Base-by-base conservation (phyloP, 2,329 filamentous ascomycete species). In the Davidsoniella australis region DNA sequence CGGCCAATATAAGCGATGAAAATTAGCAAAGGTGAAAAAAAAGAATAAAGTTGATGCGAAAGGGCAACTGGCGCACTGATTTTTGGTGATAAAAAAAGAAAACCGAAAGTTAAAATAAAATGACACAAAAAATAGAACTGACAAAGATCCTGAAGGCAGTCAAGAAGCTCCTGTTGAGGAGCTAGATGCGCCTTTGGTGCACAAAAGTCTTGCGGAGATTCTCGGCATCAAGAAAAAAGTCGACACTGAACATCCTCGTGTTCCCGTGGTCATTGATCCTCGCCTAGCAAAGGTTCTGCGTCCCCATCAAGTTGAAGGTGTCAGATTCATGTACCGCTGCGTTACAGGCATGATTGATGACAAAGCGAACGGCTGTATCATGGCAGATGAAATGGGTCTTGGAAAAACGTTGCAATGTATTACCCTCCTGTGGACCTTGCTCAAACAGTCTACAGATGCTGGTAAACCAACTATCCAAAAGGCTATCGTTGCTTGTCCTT, bases 301-400 rank as follows among this genome's bases (percentile, higher is more conserved):
- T 44, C 91, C 91, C 2, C 91, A 98, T 80, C 91, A 98, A 65
- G 82, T 98, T 37, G 91, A 96, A 62, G 91, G 91, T 59, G 91
- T 98, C 55, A 94, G 91, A 68, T 98, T 98, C 64, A 79, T 98
- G 71, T 98, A 96, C 64, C 76, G 78, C 56, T 94, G 86, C 59
- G 87, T 91, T 5, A 96, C 89, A 1, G 91, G 91, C n/a, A 74
- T 96, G 72, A 84, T 96, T 50, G 91, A 96, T 58, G 75, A 82
- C 37, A 89, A 89, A 58, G 91, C 91, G 45, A 85, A 95, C 62
- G 91, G 91, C 2, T 98, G 91, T 65, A 98, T 98, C 62, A 98
- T 98, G 91, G 91, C 91, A 48, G 91, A 98, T 62, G 91, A 95
- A 62, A 98, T 98, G 91, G 91, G 91, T 57, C 68, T 98, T 26